Base-by-base conservation (phyloP, 2,329 filamentous ascomycete species). In the Aspergillus pseudoglaucus region DNA sequence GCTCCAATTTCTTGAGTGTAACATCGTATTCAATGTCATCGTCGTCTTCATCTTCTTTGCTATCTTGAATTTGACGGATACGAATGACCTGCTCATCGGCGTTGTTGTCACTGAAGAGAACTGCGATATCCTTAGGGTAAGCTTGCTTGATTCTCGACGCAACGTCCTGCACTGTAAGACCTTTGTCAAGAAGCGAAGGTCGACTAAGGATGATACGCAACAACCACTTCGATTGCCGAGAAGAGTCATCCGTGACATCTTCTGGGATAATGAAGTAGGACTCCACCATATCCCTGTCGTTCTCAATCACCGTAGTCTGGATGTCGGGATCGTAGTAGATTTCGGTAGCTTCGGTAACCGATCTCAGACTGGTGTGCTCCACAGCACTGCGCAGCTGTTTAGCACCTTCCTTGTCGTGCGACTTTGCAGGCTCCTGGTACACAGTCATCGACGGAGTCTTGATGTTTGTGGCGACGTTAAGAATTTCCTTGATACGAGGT, bases 371-470 rank as follows among this genome's bases (percentile, higher is more conserved):
- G 14, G 94, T 97, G 67, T 96, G 90, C 70, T 98, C 93, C 23
- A 98, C 90, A 56, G 83, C 79, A 66, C 87, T 95, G 67, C 93
- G 89, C 55, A 98, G 77, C 44, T 78, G 77, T 76, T 94, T 97
- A 44, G 89, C 90, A 47, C 83, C 78, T 45, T 94, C 87, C 66
- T 95, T 88, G 49, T 81, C 82, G 35, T 78, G 80, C 14, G 70
- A 67, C 52, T 80, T 75, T 8, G 76, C 69, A 22, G 79, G 77
- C 45, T 85, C 77, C 58, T 95, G 81, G 64, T 90, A 95, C 32
- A 98, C 89, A 52, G 87, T 85, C 91, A 98, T 97, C 45, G 89
- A 90, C 2, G 93, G 93, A 0, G 93, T 98, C 78, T 97, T 98
- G 76, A 98, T 96, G 71, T 97, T 94, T 59, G 87, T 90, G 0